These are phyloP conservation scores for Penicillium odoratum DNA, from an alignment of 495 filamentous ascomycete genomes.

Conservation along the genomic window DNA sequence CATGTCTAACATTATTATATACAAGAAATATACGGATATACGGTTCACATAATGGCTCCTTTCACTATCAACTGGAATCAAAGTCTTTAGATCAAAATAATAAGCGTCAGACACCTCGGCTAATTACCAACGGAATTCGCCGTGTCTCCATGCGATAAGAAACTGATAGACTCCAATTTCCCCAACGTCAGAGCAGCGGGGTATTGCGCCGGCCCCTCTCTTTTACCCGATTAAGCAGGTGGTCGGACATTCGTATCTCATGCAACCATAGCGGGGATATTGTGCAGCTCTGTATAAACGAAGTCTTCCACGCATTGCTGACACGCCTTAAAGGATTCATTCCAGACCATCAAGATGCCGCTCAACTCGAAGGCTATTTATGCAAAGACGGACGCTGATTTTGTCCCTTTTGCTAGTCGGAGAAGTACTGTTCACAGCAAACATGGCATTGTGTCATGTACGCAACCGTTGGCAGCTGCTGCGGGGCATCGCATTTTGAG, in stretches of 20 bases:
- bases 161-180: conserved; percentile 7
- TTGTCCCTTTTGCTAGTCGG: conserved; percentile 72
- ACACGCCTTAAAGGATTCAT: background rate
- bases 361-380: conserved; percentile 62
- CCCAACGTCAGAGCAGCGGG: conserved; percentile 7
- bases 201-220: conserved; percentile 1
- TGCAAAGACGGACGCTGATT: conserved; percentile 58
- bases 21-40: background rate
- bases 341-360: conserved; percentile 43
- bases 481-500: conserved; percentile 82
- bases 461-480: conserved; percentile 86
- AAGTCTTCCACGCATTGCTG: background rate
- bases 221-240: conserved; percentile 4
- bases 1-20: too few species aligned
- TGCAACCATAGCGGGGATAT: background rate
- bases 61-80: too few species aligned
- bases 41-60: background rate
- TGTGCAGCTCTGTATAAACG: background rate
- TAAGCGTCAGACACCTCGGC: background rate
- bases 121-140: background rate
- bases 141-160: conserved; percentile 6
- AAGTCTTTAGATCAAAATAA: background rate
- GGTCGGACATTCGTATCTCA: conserved; percentile 1
- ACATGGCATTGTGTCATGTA: conserved; percentile 88
- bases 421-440: conserved; percentile 91